These are phyloP conservation scores for Leucogyrophana mollusca DNA, from an alignment of 768 basidiomycete genomes.

Conservation along the genomic window DNA sequence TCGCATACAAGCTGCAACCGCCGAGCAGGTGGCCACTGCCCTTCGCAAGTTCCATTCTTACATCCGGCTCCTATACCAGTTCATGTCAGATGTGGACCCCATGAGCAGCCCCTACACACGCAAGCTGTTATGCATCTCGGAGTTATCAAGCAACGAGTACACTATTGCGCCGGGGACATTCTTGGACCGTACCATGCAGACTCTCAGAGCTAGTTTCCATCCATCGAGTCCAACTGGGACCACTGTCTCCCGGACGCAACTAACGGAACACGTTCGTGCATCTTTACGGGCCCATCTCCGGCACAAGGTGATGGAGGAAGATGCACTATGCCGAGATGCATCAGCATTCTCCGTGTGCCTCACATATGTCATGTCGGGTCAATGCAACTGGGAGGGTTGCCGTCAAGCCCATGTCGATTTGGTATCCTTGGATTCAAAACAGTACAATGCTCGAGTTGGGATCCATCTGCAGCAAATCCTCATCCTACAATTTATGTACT, in stretches of 20 bases:
- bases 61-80: constrained; percentile 26
- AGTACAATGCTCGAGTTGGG: constrained; percentile 42
- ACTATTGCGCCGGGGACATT: constrained; percentile 24
- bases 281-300: constrained; percentile 27
- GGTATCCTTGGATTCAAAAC: constrained; percentile 22
- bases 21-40: constrained; percentile 24
- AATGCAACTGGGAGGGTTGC: constrained; percentile 36
- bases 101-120: constrained; percentile 17
- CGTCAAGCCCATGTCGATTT: constrained; percentile 33
- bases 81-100: constrained; percentile 29
- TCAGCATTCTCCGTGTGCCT: constrained; percentile 41
- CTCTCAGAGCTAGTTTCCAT: constrained; percentile 9
- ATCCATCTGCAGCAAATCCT: constrained; percentile 49
- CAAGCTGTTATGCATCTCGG: constrained; percentile 34
- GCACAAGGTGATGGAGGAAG: constrained; percentile 29
- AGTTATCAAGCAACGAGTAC: constrained; percentile 27
- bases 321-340: constrained; percentile 27
- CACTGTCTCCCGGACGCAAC: constrained; percentile 14
- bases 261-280: constrained; percentile 21
- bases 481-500: constrained; percentile 38
- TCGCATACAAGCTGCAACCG: constrained; percentile 18
- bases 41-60: constrained; percentile 37
- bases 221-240: constrained; percentile 6
- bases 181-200: constrained; percentile 6
- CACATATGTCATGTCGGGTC: constrained; percentile 23